Percentiles rank a stretch among this genome's conserved stretches.
Conservation (phyloP, 352 stramenopile genomes). For the Globisporangium abappressorium region DNA sequence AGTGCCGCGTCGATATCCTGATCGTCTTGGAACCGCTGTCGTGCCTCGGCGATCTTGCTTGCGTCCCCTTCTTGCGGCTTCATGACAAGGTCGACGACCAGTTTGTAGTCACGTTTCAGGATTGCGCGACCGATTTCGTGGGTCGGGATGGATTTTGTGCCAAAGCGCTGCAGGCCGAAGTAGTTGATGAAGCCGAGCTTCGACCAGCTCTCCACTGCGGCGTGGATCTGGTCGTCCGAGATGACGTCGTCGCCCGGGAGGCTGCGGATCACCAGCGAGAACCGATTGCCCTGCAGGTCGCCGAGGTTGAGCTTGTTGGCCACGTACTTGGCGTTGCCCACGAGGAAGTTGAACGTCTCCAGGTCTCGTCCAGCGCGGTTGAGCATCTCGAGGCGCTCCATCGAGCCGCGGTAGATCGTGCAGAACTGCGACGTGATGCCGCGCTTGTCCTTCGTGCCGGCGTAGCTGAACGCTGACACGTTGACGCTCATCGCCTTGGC, state of each 20-base stretch:
- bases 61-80: conserved; percentile 71
- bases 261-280: conserved; percentile 94
- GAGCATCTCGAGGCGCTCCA: conserved; percentile 76
- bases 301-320: conserved; percentile 90
- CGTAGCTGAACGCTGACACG: conserved; percentile 83
- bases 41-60: conserved; percentile 68
- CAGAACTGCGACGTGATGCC: conserved; percentile 95
- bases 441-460: conserved; percentile 96
- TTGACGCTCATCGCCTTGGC: conserved; percentile 67
- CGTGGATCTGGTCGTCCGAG: conserved; percentile 55
- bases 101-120: conserved; percentile 90
- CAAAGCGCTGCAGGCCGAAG: conserved; percentile 97
- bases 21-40: conserved; percentile 58
- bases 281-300: conserved; percentile 92
- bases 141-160: conserved; percentile 85
- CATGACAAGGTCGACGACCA: conserved; percentile 91
- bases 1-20: conserved; percentile 58
- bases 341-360: conserved; percentile 86
- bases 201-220: conserved; percentile 70
- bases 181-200: conserved; percentile 97
- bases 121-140: conserved; percentile 92
- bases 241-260: conserved; percentile 58
- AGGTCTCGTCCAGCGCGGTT: conserved; percentile 65
- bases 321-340: conserved; percentile 93
- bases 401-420: conserved; percentile 82